Base-by-base conservation (phyloP, 208 protist genomes). In the Wallacemonas collosoma region DNA sequence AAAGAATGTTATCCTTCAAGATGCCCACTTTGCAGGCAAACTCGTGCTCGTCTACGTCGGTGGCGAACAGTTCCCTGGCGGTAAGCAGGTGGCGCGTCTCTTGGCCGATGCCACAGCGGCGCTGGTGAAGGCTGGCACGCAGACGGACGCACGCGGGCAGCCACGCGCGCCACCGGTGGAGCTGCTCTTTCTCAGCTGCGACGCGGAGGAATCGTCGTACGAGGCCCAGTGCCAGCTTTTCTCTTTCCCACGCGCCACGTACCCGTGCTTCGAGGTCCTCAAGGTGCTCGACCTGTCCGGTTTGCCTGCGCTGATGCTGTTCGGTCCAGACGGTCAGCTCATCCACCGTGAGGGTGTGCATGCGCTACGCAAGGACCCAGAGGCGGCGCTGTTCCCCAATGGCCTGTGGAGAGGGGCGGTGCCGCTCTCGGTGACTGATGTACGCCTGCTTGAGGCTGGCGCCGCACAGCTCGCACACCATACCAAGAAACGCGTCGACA, bases 341-440 rank as follows among this genome's bases (percentile, higher is more conserved):
- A 48, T 92, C 48, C 82, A 89, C 69, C 72, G 77, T 39, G 54
- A 89, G 43, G 89, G 89, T 14, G 69, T 93, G 50, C 36, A 43
- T n/a, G 87, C 89, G 17, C 67, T 94, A 17, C 81, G 72, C n/a
- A 17, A 67, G n/a, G 87, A 93, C 56, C 79, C 85, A 5, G 81
- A 90, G 65, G 85, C 68, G 36, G 8, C 41, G 40, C 44, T 66
- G 55, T 94, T 90, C 66, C 89, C 89, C 1, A n/a, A 69, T 14
- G 76, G 74, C 40, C 51, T 64, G 53, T 94, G 86, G 85, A 61
- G 53, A 38, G 86, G 80, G 5, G 77, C 73, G 35, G 58, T 68
- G 38, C 78, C 73, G 17, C 68, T 95, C 41, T 81, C 79, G 48
- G 74, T 71, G 7, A 86, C 82, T 14, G 90, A 95, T 66, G 66